phyloP scores from a whole-genome alignment of 73 alveolate species.

The Tetrahymena thermophila region DNA sequence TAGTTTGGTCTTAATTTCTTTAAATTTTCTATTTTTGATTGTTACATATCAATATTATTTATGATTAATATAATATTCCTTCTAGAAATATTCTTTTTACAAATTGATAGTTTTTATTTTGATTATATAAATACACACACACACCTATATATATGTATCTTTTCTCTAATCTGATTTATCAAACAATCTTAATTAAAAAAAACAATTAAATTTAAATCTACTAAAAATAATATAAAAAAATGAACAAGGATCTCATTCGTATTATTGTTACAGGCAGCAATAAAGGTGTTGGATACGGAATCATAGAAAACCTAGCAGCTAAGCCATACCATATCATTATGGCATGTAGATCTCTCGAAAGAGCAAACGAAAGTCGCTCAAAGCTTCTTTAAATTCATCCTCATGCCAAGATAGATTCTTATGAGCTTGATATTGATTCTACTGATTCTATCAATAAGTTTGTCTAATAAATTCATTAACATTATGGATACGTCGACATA shows the following conservation, averaged over 20 bases:
- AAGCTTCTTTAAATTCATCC: slow-evolving; percentile 32
- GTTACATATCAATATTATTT: too few relatives aligned
- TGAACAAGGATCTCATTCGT: neutral
- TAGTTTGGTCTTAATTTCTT: too few relatives aligned
- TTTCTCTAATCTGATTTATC: too few relatives aligned
- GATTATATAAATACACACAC: too few relatives aligned
- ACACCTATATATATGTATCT: too few relatives aligned
- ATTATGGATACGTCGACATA: slow-evolving; percentile 45
- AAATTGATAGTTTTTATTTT: too few relatives aligned
- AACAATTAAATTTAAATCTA: too few relatives aligned
- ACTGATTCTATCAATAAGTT: slow-evolving; percentile 43
- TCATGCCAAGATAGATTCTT: slow-evolving; percentile 38
- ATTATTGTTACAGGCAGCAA: slow-evolving; percentile 61
- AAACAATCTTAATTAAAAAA: too few relatives aligned
- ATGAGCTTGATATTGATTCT: slow-evolving; percentile 44
- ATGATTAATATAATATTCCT: too few relatives aligned
- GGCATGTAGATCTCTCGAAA: slow-evolving; percentile 55
- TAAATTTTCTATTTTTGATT: too few relatives aligned
- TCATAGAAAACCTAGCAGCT: slow-evolving; percentile 48
- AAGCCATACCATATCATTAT: slow-evolving; percentile 45
- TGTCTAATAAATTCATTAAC: slow-evolving; percentile 14
- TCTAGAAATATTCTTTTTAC: too few relatives aligned
- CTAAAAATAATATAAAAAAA: neutral
- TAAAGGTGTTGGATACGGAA: slow-evolving; percentile 63
- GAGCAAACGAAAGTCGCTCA: slow-evolving; percentile 35